These are phyloP conservation scores for Botryotinia calthae DNA, from an alignment of 2,329 filamentous ascomycete genomes.

Conservation along the genomic window DNA sequence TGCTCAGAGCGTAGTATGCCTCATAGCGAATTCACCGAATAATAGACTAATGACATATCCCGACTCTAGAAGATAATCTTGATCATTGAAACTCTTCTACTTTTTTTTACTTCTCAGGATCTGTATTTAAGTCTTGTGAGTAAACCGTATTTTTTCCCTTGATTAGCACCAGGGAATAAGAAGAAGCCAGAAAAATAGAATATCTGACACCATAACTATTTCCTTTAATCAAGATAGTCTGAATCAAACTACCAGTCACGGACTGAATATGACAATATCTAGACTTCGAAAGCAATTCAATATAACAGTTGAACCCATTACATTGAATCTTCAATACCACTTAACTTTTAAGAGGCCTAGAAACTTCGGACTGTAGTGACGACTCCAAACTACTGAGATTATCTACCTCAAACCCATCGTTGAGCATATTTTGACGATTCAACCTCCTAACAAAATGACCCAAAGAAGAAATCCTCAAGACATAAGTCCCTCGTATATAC, in stretches of 20 bases:
- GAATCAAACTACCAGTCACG: neutral
- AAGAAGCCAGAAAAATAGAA: neutral
- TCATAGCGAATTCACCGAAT: neutral
- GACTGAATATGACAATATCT: fast-evolving
- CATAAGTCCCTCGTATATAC: no score
- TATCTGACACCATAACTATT: neutral
- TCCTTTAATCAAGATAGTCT: neutral
- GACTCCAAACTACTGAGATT: no score
- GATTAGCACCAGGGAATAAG: fast-evolving
- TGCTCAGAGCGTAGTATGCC: neutral
- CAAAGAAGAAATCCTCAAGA: no score
- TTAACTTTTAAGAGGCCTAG: no score
- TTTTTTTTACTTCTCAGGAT: neutral
- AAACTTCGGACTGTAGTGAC: neutral
- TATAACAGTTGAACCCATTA: neutral
- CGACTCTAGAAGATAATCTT: neutral
- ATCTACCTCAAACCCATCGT: neutral
- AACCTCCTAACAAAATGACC: fast-evolving
- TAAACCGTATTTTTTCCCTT: neutral
- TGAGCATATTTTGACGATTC: neutral
- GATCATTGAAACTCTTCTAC: neutral
- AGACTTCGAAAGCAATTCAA: neutral
- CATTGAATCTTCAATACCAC: no score
- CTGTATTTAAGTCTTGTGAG: neutral
- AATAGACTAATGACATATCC: neutral